Evolutionary conservation across 73 alveolate species (phyloP), one percentile per base, ranked within the genome.

Genomic region (Paramecium pentaurelia): DNA sequence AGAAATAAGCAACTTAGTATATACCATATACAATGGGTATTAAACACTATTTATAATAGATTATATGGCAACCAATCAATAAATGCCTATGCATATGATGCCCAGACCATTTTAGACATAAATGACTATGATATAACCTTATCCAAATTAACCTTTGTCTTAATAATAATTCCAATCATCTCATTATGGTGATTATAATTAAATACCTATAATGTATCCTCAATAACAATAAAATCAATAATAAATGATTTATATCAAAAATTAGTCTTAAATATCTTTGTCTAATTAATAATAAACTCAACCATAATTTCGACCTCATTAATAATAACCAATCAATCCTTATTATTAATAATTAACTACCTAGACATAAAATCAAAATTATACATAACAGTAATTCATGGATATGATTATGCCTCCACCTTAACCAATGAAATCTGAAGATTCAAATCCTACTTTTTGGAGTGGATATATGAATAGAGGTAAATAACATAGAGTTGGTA

Each of bases 401-500:
- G 86, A 71, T 22, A 27, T 71, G 32, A 71, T 71, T 5, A 49
- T 49, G 60, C 60, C 60, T 49, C 60, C 60, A 12, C 25, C 86
- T 32, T 14, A 71, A 71, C 58, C 86, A 12, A 27, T 14, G 0
- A 60, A 60, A 60, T 1, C 20, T 16, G 86, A 71, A 12, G 86
- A 71, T 36, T 10, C 8, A 22, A 32, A 25, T 27, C 7, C n/a
- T 14, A 18, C 42, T 12, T 28, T 71, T 28, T 71, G 86, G 86
- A 32, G 59, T 71, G 86, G 86, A 22, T 71, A 27, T 11, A 71
- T 71, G 47, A 71, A 71, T 71, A 71, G 86, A 71, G 86, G 86
- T 12, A 28, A 40, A 71, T 71, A 71, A 22, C 86, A 71, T 71
- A 28, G 59, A 71, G 86, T 34, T 32, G 86, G 86, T 7, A 36